These are phyloP conservation scores for Sicyos edulis DNA, from an alignment of 306 rosid genomes.

Conservation along the genomic window DNA sequence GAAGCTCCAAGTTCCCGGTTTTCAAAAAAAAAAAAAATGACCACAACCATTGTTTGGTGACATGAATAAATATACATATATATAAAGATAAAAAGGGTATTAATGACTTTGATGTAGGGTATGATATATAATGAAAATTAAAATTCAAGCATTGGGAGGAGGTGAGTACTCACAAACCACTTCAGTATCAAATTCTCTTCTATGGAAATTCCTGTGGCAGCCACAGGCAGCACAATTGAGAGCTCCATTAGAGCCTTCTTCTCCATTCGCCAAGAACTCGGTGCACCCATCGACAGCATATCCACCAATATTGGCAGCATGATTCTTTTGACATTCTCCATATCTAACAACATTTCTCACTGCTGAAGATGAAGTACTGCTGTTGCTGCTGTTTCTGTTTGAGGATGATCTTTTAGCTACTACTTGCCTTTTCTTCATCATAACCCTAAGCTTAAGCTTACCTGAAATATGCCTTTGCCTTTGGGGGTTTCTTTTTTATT, in stretches of 20 bases:
- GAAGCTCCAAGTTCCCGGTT: too few species aligned
- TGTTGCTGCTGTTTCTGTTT: too few species aligned
- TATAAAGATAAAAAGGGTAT: too few species aligned
- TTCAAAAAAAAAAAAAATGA: too few species aligned
- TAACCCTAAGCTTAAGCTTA: too few species aligned
- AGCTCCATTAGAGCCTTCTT: slow-evolving; percentile 48
- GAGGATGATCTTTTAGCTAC: too few species aligned
- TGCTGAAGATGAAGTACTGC: slow-evolving; percentile 48
- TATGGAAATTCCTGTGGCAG: slow-evolving; percentile 79
- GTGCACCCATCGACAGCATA: slow-evolving; percentile 89
- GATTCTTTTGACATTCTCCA: slow-evolving; percentile 85
- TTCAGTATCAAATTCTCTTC: slow-evolving; percentile 62
- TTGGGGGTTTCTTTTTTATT: too few species aligned
- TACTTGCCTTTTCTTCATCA: slow-evolving; percentile 86
- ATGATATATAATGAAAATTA: too few species aligned
- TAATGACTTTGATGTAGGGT: too few species aligned
- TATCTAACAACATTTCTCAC: slow-evolving; percentile 52
- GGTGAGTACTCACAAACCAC: slow-evolving; percentile 91
- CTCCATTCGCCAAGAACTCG: slow-evolving; percentile 67
- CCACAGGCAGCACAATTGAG: slow-evolving; percentile 86
- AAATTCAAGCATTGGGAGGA: slow-evolving; percentile 57
- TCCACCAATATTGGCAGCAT: slow-evolving; percentile 82
- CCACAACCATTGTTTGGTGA: too few species aligned
- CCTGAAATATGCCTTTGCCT: too few species aligned
- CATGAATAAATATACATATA: too few species aligned